Conservation (phyloP, 2,329 filamentous ascomycete genomes). For the Neofusicoccum kwambonambiense region DNA sequence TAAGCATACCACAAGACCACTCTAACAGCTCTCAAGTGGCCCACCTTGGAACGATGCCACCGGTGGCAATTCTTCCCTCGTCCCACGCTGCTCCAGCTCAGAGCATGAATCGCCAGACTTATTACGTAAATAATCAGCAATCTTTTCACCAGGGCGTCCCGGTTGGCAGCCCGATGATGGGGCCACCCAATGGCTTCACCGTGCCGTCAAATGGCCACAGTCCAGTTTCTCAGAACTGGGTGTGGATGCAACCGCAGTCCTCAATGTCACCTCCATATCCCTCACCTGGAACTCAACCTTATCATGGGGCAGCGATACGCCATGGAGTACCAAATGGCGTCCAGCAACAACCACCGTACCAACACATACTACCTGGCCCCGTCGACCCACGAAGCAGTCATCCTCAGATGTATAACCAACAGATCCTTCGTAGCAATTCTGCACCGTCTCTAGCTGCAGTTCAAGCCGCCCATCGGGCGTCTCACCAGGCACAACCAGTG, state of each 20-base stretch:
- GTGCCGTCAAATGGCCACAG: background rate
- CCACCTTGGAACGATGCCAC: background rate
- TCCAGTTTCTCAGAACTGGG: background rate
- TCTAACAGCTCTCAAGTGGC: background rate
- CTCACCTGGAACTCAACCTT: background rate
- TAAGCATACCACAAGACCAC: background rate
- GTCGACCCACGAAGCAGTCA: background rate
- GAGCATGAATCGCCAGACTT: background rate
- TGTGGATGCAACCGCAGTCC: background rate
- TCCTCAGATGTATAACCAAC: background rate
- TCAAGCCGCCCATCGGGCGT: background rate
- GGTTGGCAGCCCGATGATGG: background rate
- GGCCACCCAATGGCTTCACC: background rate
- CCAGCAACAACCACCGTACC: background rate
- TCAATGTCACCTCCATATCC: background rate
- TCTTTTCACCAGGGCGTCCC: background rate
- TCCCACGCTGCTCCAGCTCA: background rate
- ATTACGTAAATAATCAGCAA: background rate
- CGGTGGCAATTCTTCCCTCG: background rate
- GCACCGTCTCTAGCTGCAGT: background rate
- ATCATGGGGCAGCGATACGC: background rate
- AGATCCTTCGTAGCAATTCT: background rate
- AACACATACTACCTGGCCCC: background rate
- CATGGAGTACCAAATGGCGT: background rate
- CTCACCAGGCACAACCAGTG: background rate